These are phyloP conservation scores for Xylaria sp. DNA, from an alignment of 2,329 filamentous ascomycete species.

Conservation along the genomic window DNA sequence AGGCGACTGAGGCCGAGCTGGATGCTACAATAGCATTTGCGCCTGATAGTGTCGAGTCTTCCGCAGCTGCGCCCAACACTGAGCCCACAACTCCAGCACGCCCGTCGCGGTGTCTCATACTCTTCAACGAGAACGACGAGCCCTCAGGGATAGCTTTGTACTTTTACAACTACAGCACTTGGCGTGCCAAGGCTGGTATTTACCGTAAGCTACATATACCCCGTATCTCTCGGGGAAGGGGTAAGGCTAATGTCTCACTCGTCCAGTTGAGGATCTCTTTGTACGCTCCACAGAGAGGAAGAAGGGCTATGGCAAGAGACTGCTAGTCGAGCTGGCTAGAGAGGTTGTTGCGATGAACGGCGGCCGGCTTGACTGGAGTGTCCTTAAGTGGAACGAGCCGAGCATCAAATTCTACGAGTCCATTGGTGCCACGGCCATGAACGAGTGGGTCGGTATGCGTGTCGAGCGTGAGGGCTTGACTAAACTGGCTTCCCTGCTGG, in stretches of 20 bases:
- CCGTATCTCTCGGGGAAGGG: not conserved
- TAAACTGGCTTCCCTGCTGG: conserved; percentile 60
- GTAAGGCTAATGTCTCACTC: conserved; percentile 1
- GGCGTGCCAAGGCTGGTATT: conserved; percentile 84
- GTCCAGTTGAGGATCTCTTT: conserved; percentile 81
- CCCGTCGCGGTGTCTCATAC: conserved; percentile 78
- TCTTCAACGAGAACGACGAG: conserved; percentile 57
- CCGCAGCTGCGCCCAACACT: conserved; percentile 48
- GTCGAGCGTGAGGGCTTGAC: conserved; percentile 70
- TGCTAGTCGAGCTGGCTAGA: conserved; percentile 78
- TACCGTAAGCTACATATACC: conserved; percentile 55
- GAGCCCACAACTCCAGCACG: conserved; percentile 60
- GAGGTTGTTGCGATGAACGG: conserved; percentile 77
- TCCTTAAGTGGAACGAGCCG: conserved; percentile 91
- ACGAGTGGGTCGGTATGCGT: conserved; percentile 77
- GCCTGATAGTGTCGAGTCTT: conserved; percentile 51
- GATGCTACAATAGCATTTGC: conserved; percentile 80
- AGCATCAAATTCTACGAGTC: conserved; percentile 85
- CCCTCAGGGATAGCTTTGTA: conserved; percentile 82
- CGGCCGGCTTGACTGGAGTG: conserved; percentile 84
- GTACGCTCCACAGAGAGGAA: conserved; percentile 74
- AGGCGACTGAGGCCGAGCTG: conserved; percentile 79
- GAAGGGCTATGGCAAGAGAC: conserved; percentile 77
- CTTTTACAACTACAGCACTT: conserved; percentile 96
- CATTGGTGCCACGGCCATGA: conserved; percentile 70